Conservation (phyloP, 83 land plant genomes). For the Larix sibirica region DNA sequence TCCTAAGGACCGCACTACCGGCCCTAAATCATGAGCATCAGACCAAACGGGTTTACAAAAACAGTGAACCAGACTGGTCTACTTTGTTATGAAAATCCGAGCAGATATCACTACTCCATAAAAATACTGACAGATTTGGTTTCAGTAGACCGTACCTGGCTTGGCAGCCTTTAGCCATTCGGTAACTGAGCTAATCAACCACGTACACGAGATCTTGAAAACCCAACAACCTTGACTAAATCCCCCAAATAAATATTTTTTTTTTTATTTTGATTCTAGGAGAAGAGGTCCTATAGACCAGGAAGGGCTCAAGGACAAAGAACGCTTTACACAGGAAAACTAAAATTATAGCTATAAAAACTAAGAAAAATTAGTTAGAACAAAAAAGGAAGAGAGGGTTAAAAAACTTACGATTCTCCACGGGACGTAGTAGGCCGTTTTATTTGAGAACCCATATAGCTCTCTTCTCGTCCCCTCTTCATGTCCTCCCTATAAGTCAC, state of each 20-base stretch:
- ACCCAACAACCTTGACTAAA: too few species aligned
- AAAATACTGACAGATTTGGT: not conserved
- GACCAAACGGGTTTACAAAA: too few species aligned
- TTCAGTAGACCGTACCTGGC: not conserved
- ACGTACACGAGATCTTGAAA: too few species aligned
- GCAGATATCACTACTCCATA: not conserved
- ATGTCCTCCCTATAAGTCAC: constrained; percentile 9
- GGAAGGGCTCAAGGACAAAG: not conserved
- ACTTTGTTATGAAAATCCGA: too few species aligned
- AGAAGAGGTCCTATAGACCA: too few species aligned
- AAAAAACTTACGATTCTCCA: constrained; percentile 31
- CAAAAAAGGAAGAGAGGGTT: not conserved
- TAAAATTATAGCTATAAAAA: not conserved
- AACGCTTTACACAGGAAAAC: not conserved
- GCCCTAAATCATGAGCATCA: too few species aligned
- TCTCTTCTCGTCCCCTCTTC: constrained; percentile 62
- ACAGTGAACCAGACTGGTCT: too few species aligned
- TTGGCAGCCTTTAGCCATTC: not conserved
- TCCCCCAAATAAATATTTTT: too few species aligned
- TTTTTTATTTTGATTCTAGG: too few species aligned
- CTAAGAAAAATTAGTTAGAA: not conserved
- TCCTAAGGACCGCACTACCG: too few species aligned
- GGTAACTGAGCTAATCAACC: too few species aligned
- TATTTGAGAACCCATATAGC: constrained; percentile 36
- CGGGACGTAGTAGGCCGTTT: constrained; percentile 44